These are phyloP conservation scores for Phytopythium helicoides DNA, from an alignment of 352 stramenopile genomes.

Conservation along the genomic window DNA sequence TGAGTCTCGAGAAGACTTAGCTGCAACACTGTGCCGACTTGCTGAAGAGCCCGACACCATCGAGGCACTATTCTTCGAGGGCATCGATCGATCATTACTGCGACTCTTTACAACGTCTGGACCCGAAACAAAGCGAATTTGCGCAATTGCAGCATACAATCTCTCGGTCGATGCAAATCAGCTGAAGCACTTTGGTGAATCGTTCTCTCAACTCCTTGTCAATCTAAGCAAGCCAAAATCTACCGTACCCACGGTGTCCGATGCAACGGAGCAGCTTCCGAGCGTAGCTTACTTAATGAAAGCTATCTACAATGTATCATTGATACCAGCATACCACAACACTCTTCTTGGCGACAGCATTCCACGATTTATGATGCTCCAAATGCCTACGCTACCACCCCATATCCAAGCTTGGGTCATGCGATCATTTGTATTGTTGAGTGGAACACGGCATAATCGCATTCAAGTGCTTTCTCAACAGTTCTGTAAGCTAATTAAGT, in stretches of 20 bases:
- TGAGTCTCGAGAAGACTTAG: constrained; percentile 50
- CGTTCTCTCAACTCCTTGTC: constrained; percentile 60
- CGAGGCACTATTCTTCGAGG: constrained; percentile 65
- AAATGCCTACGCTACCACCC: constrained; percentile 37
- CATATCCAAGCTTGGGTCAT: constrained; percentile 43
- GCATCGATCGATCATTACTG: constrained; percentile 58
- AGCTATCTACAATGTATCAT: constrained; percentile 65
- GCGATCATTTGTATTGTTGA: constrained; percentile 49
- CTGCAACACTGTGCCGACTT: constrained; percentile 63
- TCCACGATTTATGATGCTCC: constrained; percentile 47
- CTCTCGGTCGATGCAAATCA: constrained; percentile 52
- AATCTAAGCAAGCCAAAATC: constrained; percentile 3
- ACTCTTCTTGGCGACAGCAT: constrained; percentile 64
- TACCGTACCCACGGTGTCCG: constrained; percentile 5
- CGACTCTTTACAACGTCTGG: constrained; percentile 41
- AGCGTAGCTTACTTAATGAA: constrained; percentile 50
- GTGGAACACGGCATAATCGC: constrained; percentile 45
- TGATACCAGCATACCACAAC: constrained; percentile 51
- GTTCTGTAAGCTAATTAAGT: constrained; percentile 52
- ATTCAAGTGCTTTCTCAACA: constrained; percentile 39
- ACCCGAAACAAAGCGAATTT: constrained; percentile 68
- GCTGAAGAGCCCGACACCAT: constrained; percentile 54
- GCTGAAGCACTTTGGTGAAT: constrained; percentile 66
- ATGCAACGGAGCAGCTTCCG: constrained; percentile 7
- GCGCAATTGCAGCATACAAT: constrained; percentile 66